A percentile compares a stretch with the other conserved stretches of the same genome.
Conservation (phyloP, 768 basidiomycete genomes). For the Russula earlei region DNA sequence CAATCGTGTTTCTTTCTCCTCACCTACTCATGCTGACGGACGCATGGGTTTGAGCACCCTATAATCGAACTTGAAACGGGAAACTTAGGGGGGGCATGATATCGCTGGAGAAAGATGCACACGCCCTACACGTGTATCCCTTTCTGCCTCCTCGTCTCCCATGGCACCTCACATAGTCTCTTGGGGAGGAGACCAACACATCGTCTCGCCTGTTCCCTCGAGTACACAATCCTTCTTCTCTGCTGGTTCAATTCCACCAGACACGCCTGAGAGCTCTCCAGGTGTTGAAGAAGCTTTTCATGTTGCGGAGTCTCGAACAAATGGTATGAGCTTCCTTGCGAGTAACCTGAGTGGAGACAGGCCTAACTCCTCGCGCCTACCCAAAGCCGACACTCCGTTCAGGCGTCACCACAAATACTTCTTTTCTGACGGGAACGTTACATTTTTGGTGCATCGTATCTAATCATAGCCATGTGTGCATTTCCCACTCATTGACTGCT, state of each 20-base stretch:
- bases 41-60: background rate
- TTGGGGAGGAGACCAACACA: background rate
- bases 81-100: background rate
- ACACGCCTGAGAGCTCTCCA: background rate
- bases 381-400: background rate
- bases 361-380: background rate
- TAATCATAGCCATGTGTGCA: background rate
- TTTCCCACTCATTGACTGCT: background rate
- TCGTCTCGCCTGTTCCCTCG: background rate
- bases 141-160: background rate
- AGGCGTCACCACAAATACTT: conserved; percentile 10
- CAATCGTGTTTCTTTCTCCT: too few species aligned
- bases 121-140: background rate
- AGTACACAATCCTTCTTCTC: background rate
- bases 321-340: too few species aligned
- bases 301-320: background rate
- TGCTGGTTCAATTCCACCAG: background rate
- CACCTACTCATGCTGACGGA: too few species aligned
- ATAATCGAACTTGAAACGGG: background rate
- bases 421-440: conserved; percentile 14
- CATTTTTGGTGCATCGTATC: conserved; percentile 5
- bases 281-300: background rate
- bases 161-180: conserved; percentile 5
- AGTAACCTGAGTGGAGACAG: background rate
- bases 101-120: background rate